Base-by-base conservation (phyloP, 306 rosid species). In the Pachyrhizus erosus region DNA sequence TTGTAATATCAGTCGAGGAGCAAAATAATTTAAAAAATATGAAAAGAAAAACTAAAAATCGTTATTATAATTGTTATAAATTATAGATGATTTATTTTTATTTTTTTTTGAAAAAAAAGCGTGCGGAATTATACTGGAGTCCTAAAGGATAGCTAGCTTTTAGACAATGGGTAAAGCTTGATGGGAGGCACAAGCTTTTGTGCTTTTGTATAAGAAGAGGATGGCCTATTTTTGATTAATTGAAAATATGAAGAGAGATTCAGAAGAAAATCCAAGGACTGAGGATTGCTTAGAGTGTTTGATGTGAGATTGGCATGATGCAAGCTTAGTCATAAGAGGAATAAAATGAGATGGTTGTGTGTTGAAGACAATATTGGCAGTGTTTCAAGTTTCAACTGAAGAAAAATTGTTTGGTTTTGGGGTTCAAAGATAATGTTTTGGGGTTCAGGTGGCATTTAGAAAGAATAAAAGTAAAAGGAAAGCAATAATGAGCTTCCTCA, bases 311-410 rank as follows among this genome's bases (percentile, higher is more conserved):
- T 21, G 54, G 73, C n/a, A 21, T 18, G 9, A 1, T 4, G 68
- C 10, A 46, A 46, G n/a, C 14, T 1, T 34, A 6, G 46, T 42
- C 13, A 42, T 42, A 39, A 39, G 9, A 6, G 3, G 46, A 7
- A n/a, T n/a, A n/a, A n/a, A n/a, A n/a, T n/a, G n/a, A n/a, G n/a
- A 42, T 9, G 48, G 43, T 46, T 31, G 17, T 45, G 45, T 73
- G 66, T 52, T 73, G 78, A 52, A 31, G 31, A 18, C 48, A 39
- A 39, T 37, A 23, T 75, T 75, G 52, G 69, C 37, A 23, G 69
- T 54, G 52, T 39, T 2, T 13, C 7, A 39, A 9, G 17, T 39
- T 2, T 13, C 12, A 39, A 9, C 10, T 3, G 37, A 39, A 75
- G 54, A 10, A 48, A 73, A 54, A 31, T 9, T 1, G 26, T 3